A percentile compares a stretch with the other conserved stretches of the same genome.
phyloP scores from a whole-genome alignment of 176 grass and related monocot genomes.

The Dactylis glomerata region DNA sequence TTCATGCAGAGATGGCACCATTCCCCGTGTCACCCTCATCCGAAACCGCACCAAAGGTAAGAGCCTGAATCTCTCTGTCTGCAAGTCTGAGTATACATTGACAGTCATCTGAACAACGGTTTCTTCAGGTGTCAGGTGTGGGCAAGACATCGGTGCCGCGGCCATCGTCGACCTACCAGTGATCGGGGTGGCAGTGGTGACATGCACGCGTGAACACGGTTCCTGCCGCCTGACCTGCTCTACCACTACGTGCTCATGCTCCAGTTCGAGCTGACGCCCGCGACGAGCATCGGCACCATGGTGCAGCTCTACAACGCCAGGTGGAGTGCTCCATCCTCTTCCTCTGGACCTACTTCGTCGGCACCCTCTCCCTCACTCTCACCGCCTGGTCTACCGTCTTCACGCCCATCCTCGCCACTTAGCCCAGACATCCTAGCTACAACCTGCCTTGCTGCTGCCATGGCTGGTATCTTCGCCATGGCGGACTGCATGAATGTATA shows the following conservation, averaged over 20 bases:
- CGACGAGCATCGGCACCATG: constrained; percentile 59
- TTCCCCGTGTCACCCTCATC: no score
- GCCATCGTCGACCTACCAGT: no score
- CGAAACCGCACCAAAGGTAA: no score
- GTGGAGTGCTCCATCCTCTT: constrained; percentile 56
- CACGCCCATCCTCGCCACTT: background rate
- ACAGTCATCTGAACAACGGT: no score
- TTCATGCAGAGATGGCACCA: no score
- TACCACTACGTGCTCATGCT: constrained; percentile 65
- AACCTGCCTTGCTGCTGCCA: background rate
- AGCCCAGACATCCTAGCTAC: background rate
- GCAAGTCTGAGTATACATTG: no score
- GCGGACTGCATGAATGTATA: background rate
- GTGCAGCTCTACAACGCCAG: constrained; percentile 45
- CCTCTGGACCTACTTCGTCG: constrained; percentile 48
- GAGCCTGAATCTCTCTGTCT: no score
- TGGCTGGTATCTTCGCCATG: background rate
- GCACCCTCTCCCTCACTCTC: constrained; percentile 20
- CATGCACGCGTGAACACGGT: no score
- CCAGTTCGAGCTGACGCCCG: constrained; percentile 54
- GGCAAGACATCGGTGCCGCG: no score
- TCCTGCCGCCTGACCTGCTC: constrained; percentile 50
- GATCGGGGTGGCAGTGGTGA: no score
- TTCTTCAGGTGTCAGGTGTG: no score
- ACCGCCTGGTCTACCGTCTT: constrained; percentile 38